Conservation (phyloP, 768 basidiomycete species). For the Coprinopsis strossmayeri region DNA sequence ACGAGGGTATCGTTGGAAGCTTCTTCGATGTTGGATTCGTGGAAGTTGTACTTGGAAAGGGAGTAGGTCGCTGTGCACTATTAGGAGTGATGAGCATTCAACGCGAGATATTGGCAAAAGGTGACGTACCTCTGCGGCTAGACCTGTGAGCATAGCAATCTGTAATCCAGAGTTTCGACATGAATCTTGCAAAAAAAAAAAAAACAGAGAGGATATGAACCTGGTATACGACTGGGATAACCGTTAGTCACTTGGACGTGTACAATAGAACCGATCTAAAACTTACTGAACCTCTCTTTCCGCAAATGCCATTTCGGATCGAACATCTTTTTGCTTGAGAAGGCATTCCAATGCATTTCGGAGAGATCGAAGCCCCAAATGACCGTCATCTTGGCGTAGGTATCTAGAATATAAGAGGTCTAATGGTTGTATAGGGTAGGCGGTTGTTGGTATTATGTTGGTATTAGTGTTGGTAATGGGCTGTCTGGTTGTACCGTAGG, state of each 20-base stretch:
- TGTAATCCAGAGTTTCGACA: conserved; percentile 4
- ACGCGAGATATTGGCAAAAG: not conserved
- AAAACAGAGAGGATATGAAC: too few relatives aligned
- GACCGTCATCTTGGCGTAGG: too few relatives aligned
- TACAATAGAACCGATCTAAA: not conserved
- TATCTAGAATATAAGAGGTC: too few relatives aligned
- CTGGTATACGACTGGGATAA: not conserved
- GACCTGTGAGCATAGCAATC: conserved; percentile 24
- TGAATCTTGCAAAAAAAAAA: not conserved
- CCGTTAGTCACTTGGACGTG: not conserved
- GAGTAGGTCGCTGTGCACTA: conserved; percentile 29
- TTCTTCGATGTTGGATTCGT: conserved; percentile 21
- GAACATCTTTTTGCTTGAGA: conserved; percentile 24
- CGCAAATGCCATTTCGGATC: conserved; percentile 25
- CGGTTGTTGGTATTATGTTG: too few relatives aligned
- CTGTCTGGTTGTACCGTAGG: too few relatives aligned
- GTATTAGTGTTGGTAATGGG: too few relatives aligned
- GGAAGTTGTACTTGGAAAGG: conserved; percentile 27
- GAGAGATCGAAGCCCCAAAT: conserved; percentile 31
- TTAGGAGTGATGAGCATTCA: not conserved
- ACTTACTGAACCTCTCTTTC: conserved; percentile 25
- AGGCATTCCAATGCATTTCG: conserved; percentile 26
- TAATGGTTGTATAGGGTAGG: too few relatives aligned
- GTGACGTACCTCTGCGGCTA: conserved; percentile 21
- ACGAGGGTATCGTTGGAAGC: conserved; percentile 14